These are phyloP conservation scores for Solanum peruvianum DNA, from an alignment of 257 asterid genomes.

Conservation along the genomic window DNA sequence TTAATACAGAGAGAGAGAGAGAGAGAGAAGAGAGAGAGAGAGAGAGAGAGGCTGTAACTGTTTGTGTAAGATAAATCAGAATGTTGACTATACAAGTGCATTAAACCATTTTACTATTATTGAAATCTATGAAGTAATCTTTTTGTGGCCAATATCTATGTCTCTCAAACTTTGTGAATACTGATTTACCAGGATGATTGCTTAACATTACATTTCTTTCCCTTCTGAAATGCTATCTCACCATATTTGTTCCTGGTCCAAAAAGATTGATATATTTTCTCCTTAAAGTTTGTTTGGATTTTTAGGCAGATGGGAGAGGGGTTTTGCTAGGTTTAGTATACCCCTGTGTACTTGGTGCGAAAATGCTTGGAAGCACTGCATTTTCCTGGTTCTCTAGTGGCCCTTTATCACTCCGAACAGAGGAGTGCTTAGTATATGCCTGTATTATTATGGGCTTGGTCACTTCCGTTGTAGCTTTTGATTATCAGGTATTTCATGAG, in stretches of 20 bases:
- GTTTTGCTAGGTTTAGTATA: slow-evolving; percentile 67
- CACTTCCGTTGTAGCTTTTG: slow-evolving; percentile 61
- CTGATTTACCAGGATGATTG: not conserved
- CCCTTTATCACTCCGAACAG: slow-evolving; percentile 48
- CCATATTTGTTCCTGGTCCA: not conserved
- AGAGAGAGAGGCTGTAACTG: not conserved
- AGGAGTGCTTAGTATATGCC: slow-evolving; percentile 53
- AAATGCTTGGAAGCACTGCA: slow-evolving; percentile 89
- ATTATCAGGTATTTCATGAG: slow-evolving; percentile 63
- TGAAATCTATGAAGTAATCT: not conserved
- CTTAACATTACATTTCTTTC: not conserved
- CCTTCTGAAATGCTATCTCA: not conserved
- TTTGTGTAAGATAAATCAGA: not conserved
- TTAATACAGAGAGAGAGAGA: not conserved
- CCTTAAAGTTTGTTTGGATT: slow-evolving; percentile 7
- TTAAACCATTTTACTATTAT: not conserved
- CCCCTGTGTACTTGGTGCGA: slow-evolving; percentile 85
- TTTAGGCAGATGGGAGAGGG: slow-evolving; percentile 96
- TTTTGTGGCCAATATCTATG: not conserved
- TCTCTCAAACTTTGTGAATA: not conserved
- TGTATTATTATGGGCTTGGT: slow-evolving; percentile 51
- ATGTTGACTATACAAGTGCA: not conserved
- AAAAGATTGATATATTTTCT: not conserved
- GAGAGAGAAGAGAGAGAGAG: not conserved
- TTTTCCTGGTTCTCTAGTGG: slow-evolving; percentile 71